A percentile compares a stretch with the other conserved stretches of the same genome.
Evolutionary conservation across 129 eudicot species (phyloP).

Genomic region (Flaveria robusta): DNA sequence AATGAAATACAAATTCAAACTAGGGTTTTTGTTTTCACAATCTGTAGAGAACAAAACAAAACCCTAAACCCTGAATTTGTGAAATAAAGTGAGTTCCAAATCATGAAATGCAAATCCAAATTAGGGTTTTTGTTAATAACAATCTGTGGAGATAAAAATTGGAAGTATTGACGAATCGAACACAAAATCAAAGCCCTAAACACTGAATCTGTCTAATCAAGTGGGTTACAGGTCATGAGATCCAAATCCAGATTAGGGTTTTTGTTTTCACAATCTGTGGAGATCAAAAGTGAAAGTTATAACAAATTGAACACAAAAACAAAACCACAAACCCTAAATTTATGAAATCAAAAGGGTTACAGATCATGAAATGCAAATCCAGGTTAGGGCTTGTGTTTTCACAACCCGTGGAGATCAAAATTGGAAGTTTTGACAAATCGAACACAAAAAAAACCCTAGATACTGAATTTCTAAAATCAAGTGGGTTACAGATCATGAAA

Average conservation of each 20-base stretch:
- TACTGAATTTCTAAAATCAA: background rate
- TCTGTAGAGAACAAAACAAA: too few relatives aligned
- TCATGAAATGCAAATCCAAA: background rate
- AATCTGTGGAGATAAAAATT: background rate
- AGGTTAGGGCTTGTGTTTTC: background rate
- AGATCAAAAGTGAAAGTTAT: too few relatives aligned
- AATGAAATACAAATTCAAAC: background rate
- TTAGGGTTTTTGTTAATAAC: background rate
- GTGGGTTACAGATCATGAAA: background rate
- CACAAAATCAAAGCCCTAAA: background rate
- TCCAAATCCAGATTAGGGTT: background rate
- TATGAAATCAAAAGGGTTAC: background rate
- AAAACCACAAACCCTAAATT: background rate
- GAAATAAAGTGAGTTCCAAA: background rate
- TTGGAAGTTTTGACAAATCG: background rate
- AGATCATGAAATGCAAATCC: background rate
- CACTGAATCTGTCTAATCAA: background rate
- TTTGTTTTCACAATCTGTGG: too few relatives aligned
- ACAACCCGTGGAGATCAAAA: background rate
- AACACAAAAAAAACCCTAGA: background rate
- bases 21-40: too few relatives aligned
- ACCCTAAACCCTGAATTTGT: background rate
- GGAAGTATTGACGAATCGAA: background rate
- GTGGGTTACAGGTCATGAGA: too few relatives aligned
- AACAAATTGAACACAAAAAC: background rate